Evolutionary conservation across 345 rosid genomes (phyloP), one percentile per base, ranked within the genome.

Genomic region (Geranium brycei): DNA sequence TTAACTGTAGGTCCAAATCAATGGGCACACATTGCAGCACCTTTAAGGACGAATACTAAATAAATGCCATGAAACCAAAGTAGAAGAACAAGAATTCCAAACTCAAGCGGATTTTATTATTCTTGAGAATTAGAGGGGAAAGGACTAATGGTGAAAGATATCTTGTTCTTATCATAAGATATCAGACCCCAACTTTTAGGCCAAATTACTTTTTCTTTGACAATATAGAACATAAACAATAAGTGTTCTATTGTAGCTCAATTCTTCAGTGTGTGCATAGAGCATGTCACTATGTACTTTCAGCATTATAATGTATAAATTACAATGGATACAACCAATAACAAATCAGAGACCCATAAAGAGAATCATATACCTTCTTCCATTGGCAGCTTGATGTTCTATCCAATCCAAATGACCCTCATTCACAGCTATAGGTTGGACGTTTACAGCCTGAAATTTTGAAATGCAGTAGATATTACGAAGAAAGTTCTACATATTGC

Each of bases 361-460:
- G 53, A 11, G 62, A 69, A 53, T 56, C 30, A 64, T 60, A 68
- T 80, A 93, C 99, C 83, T 88, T 77, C 82, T 83, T 76, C 99
- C 96, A 76, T 82, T 86, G 15, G 87, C 80, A 77, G 92, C 81
- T 32, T 75, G 69, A 75, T 93, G 99, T 78, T 90, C 97, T 68
- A 79, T 77, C 99, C 99, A 93, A 68, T 90, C 91, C 60, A 83
- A 78, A 67, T 61, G 66, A 57, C 69, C 76, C 71, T 64, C 82
- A 68, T 71, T 79, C 35, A 71, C 53, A 58, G 84, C 73, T 64
- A 72, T 79, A 62, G 75, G 82, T 72, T 75, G 83, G 64, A 70
- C 19, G 57, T 19, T 57, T 63, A 72, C 53, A 61, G 69, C 77
- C 87, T 84, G 76, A 64, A 79, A 68, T 67, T 72, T 32, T 32